Evolutionary conservation across 179 eudicot genomes (phyloP).

Genomic region (Carnegiea gigantea): DNA sequence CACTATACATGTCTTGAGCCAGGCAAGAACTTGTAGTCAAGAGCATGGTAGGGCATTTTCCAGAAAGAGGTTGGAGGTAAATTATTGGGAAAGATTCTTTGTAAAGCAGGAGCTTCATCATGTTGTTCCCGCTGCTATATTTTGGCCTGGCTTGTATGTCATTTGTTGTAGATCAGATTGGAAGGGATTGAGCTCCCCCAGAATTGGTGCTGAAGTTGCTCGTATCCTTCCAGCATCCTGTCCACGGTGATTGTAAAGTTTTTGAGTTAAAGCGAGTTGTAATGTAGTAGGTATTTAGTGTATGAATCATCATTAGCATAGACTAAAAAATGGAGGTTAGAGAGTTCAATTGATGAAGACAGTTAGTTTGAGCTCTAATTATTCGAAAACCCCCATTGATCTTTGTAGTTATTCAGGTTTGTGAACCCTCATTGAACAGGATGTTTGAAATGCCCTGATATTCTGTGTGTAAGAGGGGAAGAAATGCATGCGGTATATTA

Average conservation of each 20-base stretch:
- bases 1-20: background rate
- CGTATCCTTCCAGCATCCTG: background rate
- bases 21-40: constrained; percentile 1
- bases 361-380: background rate
- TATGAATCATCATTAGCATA: background rate
- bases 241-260: background rate
- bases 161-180: background rate
- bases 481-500: too few species aligned
- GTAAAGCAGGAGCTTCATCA: background rate
- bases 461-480: too few species aligned
- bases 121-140: background rate
- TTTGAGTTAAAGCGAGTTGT: background rate
- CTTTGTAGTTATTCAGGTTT: too few species aligned
- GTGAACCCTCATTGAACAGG: too few species aligned
- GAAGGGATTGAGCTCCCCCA: too few species aligned
- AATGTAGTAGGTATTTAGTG: background rate
- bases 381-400: too few species aligned
- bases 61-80: background rate
- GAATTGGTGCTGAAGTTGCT: too few species aligned
- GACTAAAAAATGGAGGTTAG: background rate
- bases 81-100: background rate
- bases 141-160: background rate
- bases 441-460: too few species aligned
- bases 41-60: background rate
- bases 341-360: background rate